Base-by-base conservation (phyloP, 2,329 filamentous ascomycete species). In the Ascochyta lentis region DNA sequence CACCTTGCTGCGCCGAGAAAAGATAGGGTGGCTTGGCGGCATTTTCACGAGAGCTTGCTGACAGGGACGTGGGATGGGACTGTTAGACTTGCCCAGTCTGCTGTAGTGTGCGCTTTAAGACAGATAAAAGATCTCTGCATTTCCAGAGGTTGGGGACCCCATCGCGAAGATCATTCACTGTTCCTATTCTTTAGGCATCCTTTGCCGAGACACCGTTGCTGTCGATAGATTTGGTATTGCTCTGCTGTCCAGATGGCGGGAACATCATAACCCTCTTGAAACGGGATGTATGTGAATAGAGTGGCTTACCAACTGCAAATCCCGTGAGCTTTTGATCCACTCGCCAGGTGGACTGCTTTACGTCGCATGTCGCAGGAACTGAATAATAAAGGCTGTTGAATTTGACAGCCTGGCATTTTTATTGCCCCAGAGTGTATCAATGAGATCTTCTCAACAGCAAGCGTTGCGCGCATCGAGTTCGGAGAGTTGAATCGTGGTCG, bases 61-160 rank as follows among this genome's bases (percentile, higher is more conserved):
- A 31, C 24, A 46, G 46, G 24, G 39, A 49, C 53, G 47, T 50
- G 53, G 53, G 48, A 47, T 46, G 38, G 9, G 16, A 19, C 29
- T 41, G 31, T 29, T 38, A 33, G 37, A 33, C 42, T 43, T 47
- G 51, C 10, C 46, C 16, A 27, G 31, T 31, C 23, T 26, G 24
- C 5, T 19, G n/a, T 16, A 6, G 16, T 49, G 45, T 27, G 43
- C 5, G 7, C 22, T 45, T 16, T 44, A 16, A 16, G 9, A 27
- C 16, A 13, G 19, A 24, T 4, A 39, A 22, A 16, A 13, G 37
- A 10, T 16, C 12, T 6, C 15, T 23, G 16, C 24, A 39, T 12
- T 7, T 7, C 33, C n/a, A 35, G 7, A 35, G 16, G 3, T 35
- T 35, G 6, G n/a, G 6, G 6, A 8, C 15, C n/a, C 7, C n/a